Base-by-base conservation (phyloP, 2,329 filamentous ascomycete species). In the Aspergillus pseudoterreus region DNA sequence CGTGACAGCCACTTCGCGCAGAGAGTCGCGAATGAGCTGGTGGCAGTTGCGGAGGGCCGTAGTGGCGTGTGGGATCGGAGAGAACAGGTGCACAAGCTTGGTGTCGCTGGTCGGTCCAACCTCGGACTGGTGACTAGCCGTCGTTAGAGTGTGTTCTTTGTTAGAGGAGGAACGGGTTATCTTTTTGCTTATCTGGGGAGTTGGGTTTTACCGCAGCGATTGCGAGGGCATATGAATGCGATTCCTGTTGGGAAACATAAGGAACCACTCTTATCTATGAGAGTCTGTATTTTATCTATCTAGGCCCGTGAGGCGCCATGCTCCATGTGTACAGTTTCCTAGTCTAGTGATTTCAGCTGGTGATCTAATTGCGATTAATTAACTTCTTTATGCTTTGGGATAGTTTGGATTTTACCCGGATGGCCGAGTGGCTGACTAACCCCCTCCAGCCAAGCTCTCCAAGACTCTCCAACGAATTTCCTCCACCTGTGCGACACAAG, bases 41-140 rank as follows among this genome's bases (percentile, higher is more conserved):
- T 97, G 49, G 82, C 87, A 33, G 88, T 97, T 22, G 85, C 95
- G 9, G 92, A 97, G 78, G 94, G 94, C 30, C 82, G 82, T 63
- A 95, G 90, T 59, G 68, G 73, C 21, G 86, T 90, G 43, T 99
- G 94, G 94, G 90, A 95, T 39, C 86, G 83, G 78, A 81, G 94
- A 61, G 79, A 81, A 58, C 74, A 78, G 57, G 75, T 95, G 50
- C 94, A 99, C 75, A 95, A 91, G 81, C 73, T 86, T 61, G 91
- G 83, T 56, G 90, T 92, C 33, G 81, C 83, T 24, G 82, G 88
- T 22, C 82, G 94, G 74, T 86, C 88, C 32, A 97, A 96, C 67
- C 39, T 42, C 6, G 39, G 15, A 42, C 17, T 42, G 39, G 19
- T 22, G 1, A 17, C 39, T 11, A 12, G 19, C 17, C 39, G 39